Conservation (phyloP, 2,329 filamentous ascomycete species). For the Penicillium sp. region DNA sequence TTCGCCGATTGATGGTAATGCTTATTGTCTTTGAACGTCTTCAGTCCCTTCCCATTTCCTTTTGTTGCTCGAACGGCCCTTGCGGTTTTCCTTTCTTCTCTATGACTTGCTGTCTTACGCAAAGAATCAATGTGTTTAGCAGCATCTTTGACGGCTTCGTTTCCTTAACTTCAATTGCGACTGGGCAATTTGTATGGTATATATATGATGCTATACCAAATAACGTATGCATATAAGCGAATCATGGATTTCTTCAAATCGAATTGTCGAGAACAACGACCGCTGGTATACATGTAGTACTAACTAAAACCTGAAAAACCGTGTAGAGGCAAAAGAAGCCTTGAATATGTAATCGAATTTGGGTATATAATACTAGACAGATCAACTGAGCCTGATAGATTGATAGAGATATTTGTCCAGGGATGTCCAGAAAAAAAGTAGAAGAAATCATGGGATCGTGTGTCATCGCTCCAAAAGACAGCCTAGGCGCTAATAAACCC, state of each 20-base stretch:
- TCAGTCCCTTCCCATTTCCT: constrained; percentile 8
- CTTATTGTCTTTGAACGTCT: constrained; percentile 6
- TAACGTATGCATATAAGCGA: not conserved
- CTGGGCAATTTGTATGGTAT: constrained; percentile 8
- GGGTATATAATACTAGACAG: not conserved
- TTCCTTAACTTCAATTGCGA: not conserved
- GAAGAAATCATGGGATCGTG: not conserved
- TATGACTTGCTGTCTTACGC: constrained; percentile 2
- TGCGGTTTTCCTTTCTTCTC: constrained; percentile 1
- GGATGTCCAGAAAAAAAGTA: not conserved
- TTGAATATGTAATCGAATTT: not conserved
- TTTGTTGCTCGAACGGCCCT: constrained; percentile 7
- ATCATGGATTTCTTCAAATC: not conserved
- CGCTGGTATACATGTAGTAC: not conserved
- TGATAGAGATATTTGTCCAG: not conserved
- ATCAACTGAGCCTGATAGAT: not conserved
- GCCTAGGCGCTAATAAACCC: not conserved
- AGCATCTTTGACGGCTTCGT: not conserved
- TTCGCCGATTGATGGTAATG: constrained; percentile 11
- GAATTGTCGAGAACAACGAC: not conserved
- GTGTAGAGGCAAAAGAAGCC: not conserved
- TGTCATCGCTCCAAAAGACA: not conserved
- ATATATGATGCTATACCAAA: not conserved
- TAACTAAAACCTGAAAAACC: not conserved
- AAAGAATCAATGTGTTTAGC: constrained; percentile 4